Evolutionary conservation across 177 flowering plant genomes (phyloP).

Genomic region (Vitis hybrid): DNA sequence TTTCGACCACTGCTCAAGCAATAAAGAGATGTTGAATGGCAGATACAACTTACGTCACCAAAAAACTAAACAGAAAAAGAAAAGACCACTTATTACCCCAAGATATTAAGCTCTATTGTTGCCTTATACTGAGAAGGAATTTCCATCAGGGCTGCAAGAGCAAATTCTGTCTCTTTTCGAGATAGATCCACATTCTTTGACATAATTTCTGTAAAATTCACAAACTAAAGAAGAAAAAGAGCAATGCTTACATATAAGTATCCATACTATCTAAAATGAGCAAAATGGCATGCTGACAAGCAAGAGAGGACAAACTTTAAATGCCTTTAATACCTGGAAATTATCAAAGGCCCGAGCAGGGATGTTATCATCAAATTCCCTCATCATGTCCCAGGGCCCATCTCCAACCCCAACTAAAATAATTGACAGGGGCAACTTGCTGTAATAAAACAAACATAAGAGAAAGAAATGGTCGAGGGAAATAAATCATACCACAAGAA

Average conservation of each 20-base stretch:
- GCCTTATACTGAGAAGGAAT: slow-evolving; percentile 77
- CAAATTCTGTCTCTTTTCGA: slow-evolving; percentile 72
- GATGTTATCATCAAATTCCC: slow-evolving; percentile 85
- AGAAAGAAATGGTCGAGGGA: not conserved
- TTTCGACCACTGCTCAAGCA: slow-evolving; percentile 39
- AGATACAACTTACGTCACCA: not conserved
- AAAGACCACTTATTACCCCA: slow-evolving; percentile 32
- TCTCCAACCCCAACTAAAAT: slow-evolving; percentile 93
- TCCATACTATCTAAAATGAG: not conserved
- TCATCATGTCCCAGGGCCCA: slow-evolving; percentile 98
- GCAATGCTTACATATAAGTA: not conserved
- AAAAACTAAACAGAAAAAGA: not conserved
- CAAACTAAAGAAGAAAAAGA: slow-evolving; percentile 44
- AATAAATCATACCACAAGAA: not conserved
- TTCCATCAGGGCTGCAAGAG: slow-evolving; percentile 70
- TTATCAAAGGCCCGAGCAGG: slow-evolving; percentile 89
- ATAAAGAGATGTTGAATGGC: not conserved
- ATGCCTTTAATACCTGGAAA: slow-evolving; percentile 53
- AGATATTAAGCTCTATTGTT: slow-evolving; percentile 49
- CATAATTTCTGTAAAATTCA: slow-evolving; percentile 78
- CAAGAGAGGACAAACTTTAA: not conserved
- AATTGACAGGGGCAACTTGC: slow-evolving; percentile 81
- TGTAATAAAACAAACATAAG: slow-evolving; percentile 23
- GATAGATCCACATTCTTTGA: slow-evolving; percentile 28
- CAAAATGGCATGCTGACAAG: not conserved